Evolutionary conservation across 2,329 filamentous ascomycete genomes (phyloP).

Genomic region (Cytospora schulzeri): DNA sequence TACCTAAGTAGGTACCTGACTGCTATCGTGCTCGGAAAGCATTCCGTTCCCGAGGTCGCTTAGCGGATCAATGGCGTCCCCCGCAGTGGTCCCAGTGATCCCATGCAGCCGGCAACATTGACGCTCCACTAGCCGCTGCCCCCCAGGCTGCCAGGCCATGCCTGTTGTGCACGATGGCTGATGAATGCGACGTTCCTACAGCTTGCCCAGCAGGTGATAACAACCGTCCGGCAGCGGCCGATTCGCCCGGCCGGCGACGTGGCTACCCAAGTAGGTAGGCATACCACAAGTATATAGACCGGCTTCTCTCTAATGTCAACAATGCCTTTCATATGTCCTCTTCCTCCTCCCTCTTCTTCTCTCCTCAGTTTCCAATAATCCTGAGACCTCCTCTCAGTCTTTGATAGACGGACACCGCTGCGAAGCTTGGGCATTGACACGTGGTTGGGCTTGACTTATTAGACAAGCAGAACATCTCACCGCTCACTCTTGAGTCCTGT

Average conservation of each 20-base stretch:
- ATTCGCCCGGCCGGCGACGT: conserved; percentile 23
- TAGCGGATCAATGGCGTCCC: conserved; percentile 9
- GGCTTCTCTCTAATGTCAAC: conserved; percentile 1
- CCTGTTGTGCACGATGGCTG: conserved; percentile 7
- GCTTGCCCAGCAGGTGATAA: conserved; percentile 20
- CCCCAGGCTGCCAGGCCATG: no score
- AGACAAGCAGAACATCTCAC: conserved; percentile 1
- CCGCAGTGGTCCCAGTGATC: conserved; percentile 23
- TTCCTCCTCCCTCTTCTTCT: not conserved
- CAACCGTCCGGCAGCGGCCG: conserved; percentile 22
- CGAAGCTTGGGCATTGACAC: not conserved
- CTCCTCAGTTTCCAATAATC: not conserved
- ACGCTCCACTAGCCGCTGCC: conserved; percentile 3
- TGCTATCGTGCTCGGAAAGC: not conserved
- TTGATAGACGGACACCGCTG: not conserved
- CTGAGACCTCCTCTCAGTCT: not conserved
- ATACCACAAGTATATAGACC: conserved; percentile 15
- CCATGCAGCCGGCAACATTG: conserved; percentile 26
- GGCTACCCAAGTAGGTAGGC: no score
- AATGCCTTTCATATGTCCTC: not conserved
- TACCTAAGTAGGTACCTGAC: not conserved
- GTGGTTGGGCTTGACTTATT: not conserved
- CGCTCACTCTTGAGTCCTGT: not conserved
- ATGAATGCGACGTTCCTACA: conserved; percentile 17
- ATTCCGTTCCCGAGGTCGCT: not conserved